Evolutionary conservation across 129 eudicot species (phyloP).

Genomic region (Helianthus tuberosus): DNA sequence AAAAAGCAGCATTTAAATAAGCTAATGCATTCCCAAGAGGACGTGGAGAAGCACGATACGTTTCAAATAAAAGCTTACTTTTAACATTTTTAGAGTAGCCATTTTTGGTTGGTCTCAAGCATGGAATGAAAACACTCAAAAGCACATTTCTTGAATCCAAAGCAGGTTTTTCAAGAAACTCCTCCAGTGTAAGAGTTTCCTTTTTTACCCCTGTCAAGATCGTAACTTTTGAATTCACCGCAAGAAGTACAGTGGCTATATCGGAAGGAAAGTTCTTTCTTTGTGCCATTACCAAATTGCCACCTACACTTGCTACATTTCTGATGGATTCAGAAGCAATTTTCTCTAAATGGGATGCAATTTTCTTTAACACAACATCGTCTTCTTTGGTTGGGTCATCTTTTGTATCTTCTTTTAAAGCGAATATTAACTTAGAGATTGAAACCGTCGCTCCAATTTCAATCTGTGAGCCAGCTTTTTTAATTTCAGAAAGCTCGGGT

Average conservation of each 20-base stretch:
- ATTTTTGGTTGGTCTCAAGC: slow-evolving; percentile 29
- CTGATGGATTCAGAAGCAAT: slow-evolving; percentile 65
- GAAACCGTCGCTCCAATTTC: slow-evolving; percentile 82
- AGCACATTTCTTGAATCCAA: slow-evolving; percentile 63
- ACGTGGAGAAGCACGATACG: slow-evolving; percentile 92
- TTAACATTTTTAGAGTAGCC: slow-evolving; percentile 32
- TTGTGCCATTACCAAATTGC: slow-evolving; percentile 91
- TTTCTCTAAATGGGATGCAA: slow-evolving; percentile 77
- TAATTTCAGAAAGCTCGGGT: slow-evolving; percentile 65
- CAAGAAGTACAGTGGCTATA: slow-evolving; percentile 79
- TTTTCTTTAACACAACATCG: slow-evolving; percentile 42
- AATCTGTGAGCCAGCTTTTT: slow-evolving; percentile 37
- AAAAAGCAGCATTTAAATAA: slow-evolving; percentile 82
- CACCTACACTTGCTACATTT: slow-evolving; percentile 86
- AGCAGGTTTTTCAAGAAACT: slow-evolving; percentile 57
- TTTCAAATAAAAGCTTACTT: slow-evolving; percentile 60
- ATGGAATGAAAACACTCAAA: slow-evolving; percentile 66
- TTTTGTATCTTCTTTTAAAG: slow-evolving; percentile 46
- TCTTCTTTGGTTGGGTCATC: not conserved
- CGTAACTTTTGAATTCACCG: slow-evolving; percentile 57
- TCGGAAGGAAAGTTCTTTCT: slow-evolving; percentile 77
- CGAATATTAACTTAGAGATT: slow-evolving; percentile 53
- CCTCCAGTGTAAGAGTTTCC: slow-evolving; percentile 58
- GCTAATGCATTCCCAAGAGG: slow-evolving; percentile 92
- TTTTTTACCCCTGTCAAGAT: slow-evolving; percentile 41